Evolutionary conservation across 495 filamentous ascomycete species (phyloP).

Genomic region (Daldinia concentrica): DNA sequence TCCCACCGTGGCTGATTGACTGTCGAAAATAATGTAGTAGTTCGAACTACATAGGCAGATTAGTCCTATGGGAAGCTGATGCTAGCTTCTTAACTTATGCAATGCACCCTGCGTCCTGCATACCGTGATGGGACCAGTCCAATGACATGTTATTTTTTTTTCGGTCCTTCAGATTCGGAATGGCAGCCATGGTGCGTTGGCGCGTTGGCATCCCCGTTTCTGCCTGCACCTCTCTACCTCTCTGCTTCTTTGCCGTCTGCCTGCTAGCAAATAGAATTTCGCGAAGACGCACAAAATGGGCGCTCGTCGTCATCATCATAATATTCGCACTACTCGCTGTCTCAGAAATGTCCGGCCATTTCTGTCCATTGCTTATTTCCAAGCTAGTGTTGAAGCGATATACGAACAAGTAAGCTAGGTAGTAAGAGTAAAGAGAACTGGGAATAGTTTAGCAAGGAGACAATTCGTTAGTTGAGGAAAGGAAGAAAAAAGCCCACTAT

Average conservation of each 20-base stretch:
- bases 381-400: constrained; percentile 17
- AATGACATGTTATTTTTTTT: constrained; percentile 21
- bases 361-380: constrained; percentile 16
- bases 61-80: constrained; percentile 26
- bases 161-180: constrained; percentile 27
- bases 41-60: constrained; percentile 3
- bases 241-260: constrained; percentile 22
- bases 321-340: constrained; percentile 15
- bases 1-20: constrained; percentile 1
- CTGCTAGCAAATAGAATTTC: constrained; percentile 34
- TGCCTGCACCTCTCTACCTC: constrained; percentile 32
- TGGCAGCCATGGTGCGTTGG: constrained; percentile 38
- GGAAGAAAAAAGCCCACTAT: not conserved
- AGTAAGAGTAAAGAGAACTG: constrained; percentile 15
- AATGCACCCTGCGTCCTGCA: constrained; percentile 33
- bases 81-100: constrained; percentile 24
- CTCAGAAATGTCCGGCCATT: constrained; percentile 20
- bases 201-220: constrained; percentile 19
- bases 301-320: constrained; percentile 29
- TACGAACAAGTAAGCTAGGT: constrained; percentile 9
- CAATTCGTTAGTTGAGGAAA: constrained; percentile 3
- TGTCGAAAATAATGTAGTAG: constrained; percentile 3
- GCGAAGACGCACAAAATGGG: constrained; percentile 17
- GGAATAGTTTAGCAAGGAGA: constrained; percentile 28
- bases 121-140: constrained; percentile 19